Evolutionary conservation across 2,329 filamentous ascomycete genomes (phyloP).

Genomic region (Corniculantispora saksenae): DNA sequence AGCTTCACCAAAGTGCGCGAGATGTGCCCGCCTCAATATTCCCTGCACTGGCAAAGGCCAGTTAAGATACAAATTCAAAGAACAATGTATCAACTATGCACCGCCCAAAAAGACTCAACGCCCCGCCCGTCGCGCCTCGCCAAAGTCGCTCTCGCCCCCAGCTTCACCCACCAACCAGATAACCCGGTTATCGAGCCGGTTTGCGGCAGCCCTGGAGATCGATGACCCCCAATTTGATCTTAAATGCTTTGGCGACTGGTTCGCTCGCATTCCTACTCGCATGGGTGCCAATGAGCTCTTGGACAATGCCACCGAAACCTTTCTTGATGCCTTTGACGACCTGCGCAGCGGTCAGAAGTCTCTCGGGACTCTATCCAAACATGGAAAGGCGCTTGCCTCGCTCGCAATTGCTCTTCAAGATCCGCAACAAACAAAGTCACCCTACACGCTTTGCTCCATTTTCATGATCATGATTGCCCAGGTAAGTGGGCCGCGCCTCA

Average conservation of each 20-base stretch:
- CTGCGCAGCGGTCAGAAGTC: constrained; percentile 27
- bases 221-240: constrained; percentile 49
- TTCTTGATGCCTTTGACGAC: constrained; percentile 29
- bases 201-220: constrained; percentile 36
- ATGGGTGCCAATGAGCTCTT: constrained; percentile 48
- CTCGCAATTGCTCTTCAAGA: constrained; percentile 31
- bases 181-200: constrained; percentile 26
- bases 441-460: constrained; percentile 39
- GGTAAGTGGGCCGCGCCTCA: constrained; percentile 24
- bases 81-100: constrained; percentile 27
- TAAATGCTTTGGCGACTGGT: constrained; percentile 46
- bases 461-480: constrained; percentile 40
- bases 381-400: constrained; percentile 32
- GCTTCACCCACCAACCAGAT: constrained; percentile 34
- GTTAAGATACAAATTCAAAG: constrained; percentile 51
- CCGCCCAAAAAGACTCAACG: neutral
- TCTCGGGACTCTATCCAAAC: constrained; percentile 30
- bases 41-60: constrained; percentile 47
- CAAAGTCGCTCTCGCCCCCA: constrained; percentile 9
- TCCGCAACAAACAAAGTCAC: constrained; percentile 28
- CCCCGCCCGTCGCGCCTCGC: neutral
- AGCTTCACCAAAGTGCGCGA: constrained; percentile 42
- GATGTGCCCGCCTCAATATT: constrained; percentile 47
- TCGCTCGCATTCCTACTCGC: constrained; percentile 46
- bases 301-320: constrained; percentile 38